These are phyloP conservation scores for Ophiostoma ips DNA, from an alignment of 2,329 filamentous ascomycete genomes.

Conservation along the genomic window DNA sequence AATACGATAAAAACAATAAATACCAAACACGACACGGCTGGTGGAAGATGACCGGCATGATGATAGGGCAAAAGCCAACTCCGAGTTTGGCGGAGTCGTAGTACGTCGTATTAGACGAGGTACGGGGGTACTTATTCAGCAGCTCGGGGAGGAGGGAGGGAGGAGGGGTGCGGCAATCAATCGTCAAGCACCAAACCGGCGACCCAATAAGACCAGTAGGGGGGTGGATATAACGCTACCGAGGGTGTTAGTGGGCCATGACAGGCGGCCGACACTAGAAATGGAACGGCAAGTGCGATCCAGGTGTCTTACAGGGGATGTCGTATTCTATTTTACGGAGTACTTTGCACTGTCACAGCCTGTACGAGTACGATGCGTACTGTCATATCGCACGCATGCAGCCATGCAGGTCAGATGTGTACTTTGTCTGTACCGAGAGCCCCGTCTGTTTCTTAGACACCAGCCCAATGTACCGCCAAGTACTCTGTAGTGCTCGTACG, in stretches of 20 bases:
- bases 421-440: too few species aligned
- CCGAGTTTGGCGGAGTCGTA: neutral
- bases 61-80: neutral
- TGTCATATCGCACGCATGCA: too few species aligned
- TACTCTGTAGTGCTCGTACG: too few species aligned
- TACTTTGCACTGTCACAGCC: neutral
- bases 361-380: too few species aligned
- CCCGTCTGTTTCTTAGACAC: too few species aligned
- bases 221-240: neutral
- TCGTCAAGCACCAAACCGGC: neutral
- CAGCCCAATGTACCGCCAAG: too few species aligned
- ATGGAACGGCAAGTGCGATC: too few species aligned
- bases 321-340: neutral
- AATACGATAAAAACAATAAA: neutral
- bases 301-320: too few species aligned
- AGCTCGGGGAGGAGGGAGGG: neutral
- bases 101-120: neutral
- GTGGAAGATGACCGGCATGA: neutral
- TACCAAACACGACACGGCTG: neutral
- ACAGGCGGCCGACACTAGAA: too few species aligned
- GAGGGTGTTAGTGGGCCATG: too few species aligned
- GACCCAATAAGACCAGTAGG: neutral
- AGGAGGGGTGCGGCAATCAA: neutral
- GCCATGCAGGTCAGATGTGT: too few species aligned
- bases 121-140: neutral